Evolutionary conservation across 441 rosid genomes (phyloP).

Genomic region (Cnidoscolus chayamansa): DNA sequence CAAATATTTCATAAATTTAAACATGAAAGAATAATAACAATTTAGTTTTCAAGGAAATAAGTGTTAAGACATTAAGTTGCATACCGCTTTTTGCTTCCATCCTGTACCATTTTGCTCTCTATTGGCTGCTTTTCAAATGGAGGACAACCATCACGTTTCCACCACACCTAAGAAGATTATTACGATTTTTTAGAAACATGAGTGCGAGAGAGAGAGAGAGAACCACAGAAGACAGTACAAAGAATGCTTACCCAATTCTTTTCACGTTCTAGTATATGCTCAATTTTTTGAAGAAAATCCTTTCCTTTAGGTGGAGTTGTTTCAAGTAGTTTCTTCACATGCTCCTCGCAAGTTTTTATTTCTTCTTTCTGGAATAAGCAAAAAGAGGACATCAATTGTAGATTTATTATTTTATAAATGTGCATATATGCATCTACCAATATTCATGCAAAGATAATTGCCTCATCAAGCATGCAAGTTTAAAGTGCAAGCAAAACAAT

Average conservation of each 20-base stretch:
- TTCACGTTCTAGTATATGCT: conserved; percentile 89
- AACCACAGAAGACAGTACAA: not conserved
- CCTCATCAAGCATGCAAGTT: not conserved
- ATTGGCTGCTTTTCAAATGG: conserved; percentile 89
- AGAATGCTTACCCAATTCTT: conserved; percentile 80
- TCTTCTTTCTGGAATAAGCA: conserved; percentile 72
- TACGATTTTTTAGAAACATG: not conserved
- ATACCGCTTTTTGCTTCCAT: conserved; percentile 76
- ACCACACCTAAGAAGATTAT: conserved; percentile 65
- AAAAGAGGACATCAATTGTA: conserved; percentile 10
- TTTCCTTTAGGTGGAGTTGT: conserved; percentile 93
- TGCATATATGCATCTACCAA: not conserved
- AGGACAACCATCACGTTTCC: conserved; percentile 98
- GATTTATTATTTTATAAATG: not conserved
- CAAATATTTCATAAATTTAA: not conserved
- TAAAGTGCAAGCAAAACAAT: not conserved
- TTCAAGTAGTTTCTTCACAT: conserved; percentile 81
- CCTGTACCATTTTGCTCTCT: conserved; percentile 59
- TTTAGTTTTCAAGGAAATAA: not conserved
- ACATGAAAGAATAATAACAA: not conserved
- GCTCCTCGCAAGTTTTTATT: conserved; percentile 79
- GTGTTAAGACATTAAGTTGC: conserved; percentile 13
- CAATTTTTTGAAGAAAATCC: conserved; percentile 73
- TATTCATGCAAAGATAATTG: not conserved
- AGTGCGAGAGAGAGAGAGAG: conserved; percentile 15